Conservation (phyloP, 257 asterid genomes). For the Nicotiana tabacum region DNA sequence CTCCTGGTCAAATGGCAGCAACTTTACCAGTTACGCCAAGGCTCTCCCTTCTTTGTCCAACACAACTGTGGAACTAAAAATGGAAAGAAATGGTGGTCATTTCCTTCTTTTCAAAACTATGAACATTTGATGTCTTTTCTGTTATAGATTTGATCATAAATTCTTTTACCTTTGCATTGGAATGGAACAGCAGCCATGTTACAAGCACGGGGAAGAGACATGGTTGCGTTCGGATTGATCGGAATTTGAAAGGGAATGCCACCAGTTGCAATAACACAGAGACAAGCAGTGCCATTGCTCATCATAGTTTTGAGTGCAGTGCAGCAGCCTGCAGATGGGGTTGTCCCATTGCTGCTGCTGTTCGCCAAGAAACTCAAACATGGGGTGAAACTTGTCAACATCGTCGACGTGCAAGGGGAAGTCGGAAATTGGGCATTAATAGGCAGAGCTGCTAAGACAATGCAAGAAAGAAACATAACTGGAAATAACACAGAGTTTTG, state of each 20-base stretch:
- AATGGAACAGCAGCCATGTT: conserved; percentile 56
- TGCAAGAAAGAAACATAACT: conserved; percentile 15
- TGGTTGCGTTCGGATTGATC: conserved; percentile 39
- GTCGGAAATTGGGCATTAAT: conserved; percentile 23
- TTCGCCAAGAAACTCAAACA: conserved; percentile 50
- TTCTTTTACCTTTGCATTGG: conserved; percentile 55
- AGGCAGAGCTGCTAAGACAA: conserved; percentile 14
- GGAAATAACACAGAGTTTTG: background rate
- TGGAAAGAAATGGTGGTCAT: too few relatives aligned
- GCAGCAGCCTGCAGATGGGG: conserved; percentile 67
- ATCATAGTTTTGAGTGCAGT: conserved; percentile 20
- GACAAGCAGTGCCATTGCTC: conserved; percentile 29
- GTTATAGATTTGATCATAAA: background rate
- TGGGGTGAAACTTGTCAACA: conserved; percentile 60
- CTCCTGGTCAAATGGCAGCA: too few relatives aligned
- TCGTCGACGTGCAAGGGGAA: conserved; percentile 50
- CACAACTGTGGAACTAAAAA: too few relatives aligned
- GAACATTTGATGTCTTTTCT: too few relatives aligned
- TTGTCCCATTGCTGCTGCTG: conserved; percentile 31
- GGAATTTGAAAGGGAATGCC: conserved; percentile 41
- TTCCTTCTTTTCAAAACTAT: too few relatives aligned
- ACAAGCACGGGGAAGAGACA: conserved; percentile 72
- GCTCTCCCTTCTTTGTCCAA: too few relatives aligned
- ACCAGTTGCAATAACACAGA: conserved; percentile 34
- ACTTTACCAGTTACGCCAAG: too few relatives aligned